phyloP scores from a whole-genome alignment of 1,284 basidiomycete genomes.

The Leccinum huronense region DNA sequence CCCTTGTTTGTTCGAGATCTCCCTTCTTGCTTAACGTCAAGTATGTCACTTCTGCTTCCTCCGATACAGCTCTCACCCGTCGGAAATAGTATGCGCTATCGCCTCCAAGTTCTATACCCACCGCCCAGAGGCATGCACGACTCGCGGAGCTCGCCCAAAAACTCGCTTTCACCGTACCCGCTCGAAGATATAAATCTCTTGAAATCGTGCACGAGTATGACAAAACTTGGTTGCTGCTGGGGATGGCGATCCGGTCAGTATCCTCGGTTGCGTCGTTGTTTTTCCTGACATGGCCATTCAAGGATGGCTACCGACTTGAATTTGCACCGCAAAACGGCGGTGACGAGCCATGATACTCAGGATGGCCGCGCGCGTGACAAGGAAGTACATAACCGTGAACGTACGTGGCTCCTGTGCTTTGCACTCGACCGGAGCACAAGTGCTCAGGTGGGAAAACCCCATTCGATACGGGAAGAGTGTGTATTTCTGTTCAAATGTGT shows the following conservation, averaged over 20 bases:
- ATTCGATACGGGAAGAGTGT: slow-evolving; percentile 83
- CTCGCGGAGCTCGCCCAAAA: slow-evolving; percentile 86
- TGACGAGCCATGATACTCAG: slow-evolving; percentile 65
- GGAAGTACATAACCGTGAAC: slow-evolving; percentile 90
- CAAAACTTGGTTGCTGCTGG: slow-evolving; percentile 88
- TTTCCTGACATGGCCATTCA: slow-evolving; percentile 17
- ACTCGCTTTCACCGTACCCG: slow-evolving; percentile 87
- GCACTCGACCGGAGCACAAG: slow-evolving; percentile 87
- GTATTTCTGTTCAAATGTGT: slow-evolving; percentile 35
- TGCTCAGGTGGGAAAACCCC: slow-evolving; percentile 91
- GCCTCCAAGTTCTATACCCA: slow-evolving; percentile 87
- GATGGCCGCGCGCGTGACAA: slow-evolving; percentile 72
- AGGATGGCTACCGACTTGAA: slow-evolving; percentile 97
- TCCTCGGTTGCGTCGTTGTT: background rate
- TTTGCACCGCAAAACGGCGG: slow-evolving; percentile 84
- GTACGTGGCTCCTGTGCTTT: slow-evolving; percentile 94
- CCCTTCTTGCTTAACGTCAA: slow-evolving; percentile 89
- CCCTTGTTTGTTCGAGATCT: slow-evolving; percentile 86
- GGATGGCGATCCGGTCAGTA: slow-evolving; percentile 77
- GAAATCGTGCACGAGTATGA: slow-evolving; percentile 98
- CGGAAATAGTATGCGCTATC: slow-evolving; percentile 79
- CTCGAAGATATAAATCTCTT: slow-evolving; percentile 88
- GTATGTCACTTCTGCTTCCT: slow-evolving; percentile 48
- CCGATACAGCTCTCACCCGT: slow-evolving; percentile 5
- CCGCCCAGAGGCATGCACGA: slow-evolving; percentile 77